phyloP scores from a whole-genome alignment of 257 asterid species.

The Datura wrightii region DNA sequence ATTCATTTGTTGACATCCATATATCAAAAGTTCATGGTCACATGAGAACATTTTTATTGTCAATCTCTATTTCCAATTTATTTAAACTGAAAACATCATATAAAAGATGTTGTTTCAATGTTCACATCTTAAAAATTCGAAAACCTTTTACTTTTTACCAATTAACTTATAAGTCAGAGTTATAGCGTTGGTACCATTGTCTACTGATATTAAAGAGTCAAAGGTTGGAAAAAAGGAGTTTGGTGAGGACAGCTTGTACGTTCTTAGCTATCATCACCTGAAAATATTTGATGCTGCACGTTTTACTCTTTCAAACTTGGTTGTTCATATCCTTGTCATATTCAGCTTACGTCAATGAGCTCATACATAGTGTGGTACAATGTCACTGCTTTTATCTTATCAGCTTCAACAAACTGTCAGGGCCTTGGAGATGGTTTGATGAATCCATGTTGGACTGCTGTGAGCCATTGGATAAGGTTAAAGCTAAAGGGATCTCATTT shows the following conservation, averaged over 20 bases:
- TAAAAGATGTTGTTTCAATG: neutral
- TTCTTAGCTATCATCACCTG: slow-evolving; percentile 17
- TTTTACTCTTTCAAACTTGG: neutral
- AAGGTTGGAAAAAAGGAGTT: slow-evolving; percentile 6
- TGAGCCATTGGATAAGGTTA: slow-evolving; percentile 94
- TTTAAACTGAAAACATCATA: neutral
- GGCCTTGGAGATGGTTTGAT: slow-evolving; percentile 99
- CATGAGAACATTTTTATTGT: neutral
- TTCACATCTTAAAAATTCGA: neutral
- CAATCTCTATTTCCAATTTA: neutral
- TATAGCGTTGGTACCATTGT: neutral
- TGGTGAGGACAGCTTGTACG: neutral
- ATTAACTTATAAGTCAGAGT: slow-evolving; percentile 5
- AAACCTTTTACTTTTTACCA: neutral
- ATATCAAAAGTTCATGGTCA: neutral
- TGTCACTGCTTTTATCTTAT: slow-evolving; percentile 22
- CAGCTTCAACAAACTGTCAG: slow-evolving; percentile 52
- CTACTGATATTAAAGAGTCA: slow-evolving; percentile 18
- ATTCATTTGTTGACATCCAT: neutral
- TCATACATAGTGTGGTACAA: neutral
- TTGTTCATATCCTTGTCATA: neutral
- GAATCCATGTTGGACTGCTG: slow-evolving; percentile 99
- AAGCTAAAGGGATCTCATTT: slow-evolving; percentile 86
- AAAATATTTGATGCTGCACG: slow-evolving; percentile 5
- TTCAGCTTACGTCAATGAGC: neutral